Conservation (phyloP, 1,139 yeast species). For the Kurtzmaniella quercitrusa region DNA sequence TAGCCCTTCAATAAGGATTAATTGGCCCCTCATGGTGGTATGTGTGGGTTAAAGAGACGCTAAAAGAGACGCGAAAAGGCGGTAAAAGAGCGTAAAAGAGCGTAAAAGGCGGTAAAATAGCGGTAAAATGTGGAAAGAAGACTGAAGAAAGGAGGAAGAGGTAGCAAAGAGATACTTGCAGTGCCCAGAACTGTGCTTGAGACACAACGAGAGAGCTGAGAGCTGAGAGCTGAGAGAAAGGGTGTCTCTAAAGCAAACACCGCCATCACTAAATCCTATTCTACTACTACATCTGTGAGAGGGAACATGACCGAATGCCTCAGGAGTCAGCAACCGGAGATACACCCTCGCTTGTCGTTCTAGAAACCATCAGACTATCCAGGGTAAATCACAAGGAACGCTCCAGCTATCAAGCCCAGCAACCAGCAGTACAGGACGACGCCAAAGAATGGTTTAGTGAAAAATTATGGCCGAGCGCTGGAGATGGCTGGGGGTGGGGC, state of each 20-base stretch:
- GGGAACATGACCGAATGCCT: conserved; percentile 48
- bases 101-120: too few relatives aligned
- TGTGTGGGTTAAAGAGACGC: neutral
- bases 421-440: conserved; percentile 25
- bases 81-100: neutral
- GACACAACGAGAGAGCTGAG: too few relatives aligned
- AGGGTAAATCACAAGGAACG: conserved; percentile 11
- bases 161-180: too few relatives aligned
- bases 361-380: conserved; percentile 19
- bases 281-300: conserved; percentile 12
- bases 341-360: conserved; percentile 34
- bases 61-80: neutral
- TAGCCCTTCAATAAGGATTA: conserved; percentile 85
- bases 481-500: neutral
- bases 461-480: neutral
- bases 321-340: conserved; percentile 47
- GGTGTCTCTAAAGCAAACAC: too few relatives aligned
- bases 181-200: too few relatives aligned
- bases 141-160: too few relatives aligned
- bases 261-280: too few relatives aligned
- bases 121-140: too few relatives aligned
- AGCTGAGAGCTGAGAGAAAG: too few relatives aligned
- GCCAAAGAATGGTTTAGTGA: conserved; percentile 30
- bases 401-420: conserved; percentile 31
- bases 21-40: conserved; percentile 49